phyloP scores from a whole-genome alignment of 768 basidiomycete genomes.

The Thelephora aurantiotincta region DNA sequence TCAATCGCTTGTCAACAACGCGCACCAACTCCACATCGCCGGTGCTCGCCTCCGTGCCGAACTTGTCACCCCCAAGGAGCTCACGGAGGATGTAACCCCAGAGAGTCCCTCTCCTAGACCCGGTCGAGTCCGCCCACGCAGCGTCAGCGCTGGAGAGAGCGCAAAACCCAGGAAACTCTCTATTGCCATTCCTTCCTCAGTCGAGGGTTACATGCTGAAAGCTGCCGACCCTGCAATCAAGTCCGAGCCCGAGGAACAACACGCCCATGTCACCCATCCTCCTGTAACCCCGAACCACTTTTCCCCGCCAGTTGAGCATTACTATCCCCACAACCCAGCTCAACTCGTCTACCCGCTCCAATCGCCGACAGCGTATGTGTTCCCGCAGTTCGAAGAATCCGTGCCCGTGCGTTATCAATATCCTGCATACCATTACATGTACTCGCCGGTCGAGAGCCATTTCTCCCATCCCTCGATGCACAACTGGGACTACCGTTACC shows the following conservation, averaged over 20 bases:
- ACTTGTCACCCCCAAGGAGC: background rate
- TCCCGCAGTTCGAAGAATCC: conserved; percentile 6
- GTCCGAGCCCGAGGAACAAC: conserved; percentile 6
- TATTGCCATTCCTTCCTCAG: too few relatives aligned
- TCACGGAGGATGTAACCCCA: too few relatives aligned
- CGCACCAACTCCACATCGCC: background rate
- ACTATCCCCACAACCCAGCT: background rate
- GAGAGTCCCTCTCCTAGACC: too few relatives aligned
- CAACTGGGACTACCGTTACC: background rate
- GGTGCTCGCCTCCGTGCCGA: background rate
- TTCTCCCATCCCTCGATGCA: background rate
- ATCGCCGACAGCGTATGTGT: conserved; percentile 1
- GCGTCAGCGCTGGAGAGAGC: conserved; percentile 17
- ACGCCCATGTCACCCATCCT: too few relatives aligned
- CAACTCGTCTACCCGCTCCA: background rate
- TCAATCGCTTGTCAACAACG: background rate
- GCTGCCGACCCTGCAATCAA: conserved; percentile 10
- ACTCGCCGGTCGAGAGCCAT: conserved; percentile 7
- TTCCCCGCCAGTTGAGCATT: too few relatives aligned
- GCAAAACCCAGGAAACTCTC: conserved; percentile 9
- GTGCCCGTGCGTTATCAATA: conserved; percentile 3
- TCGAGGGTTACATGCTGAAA: conserved; percentile 1
- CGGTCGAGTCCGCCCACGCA: conserved; percentile 13
- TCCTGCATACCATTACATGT: conserved; percentile 7
- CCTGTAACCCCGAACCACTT: too few relatives aligned